Evolutionary conservation across 768 basidiomycete species (phyloP).

Genomic region (Pleurotus pulmonarius): DNA sequence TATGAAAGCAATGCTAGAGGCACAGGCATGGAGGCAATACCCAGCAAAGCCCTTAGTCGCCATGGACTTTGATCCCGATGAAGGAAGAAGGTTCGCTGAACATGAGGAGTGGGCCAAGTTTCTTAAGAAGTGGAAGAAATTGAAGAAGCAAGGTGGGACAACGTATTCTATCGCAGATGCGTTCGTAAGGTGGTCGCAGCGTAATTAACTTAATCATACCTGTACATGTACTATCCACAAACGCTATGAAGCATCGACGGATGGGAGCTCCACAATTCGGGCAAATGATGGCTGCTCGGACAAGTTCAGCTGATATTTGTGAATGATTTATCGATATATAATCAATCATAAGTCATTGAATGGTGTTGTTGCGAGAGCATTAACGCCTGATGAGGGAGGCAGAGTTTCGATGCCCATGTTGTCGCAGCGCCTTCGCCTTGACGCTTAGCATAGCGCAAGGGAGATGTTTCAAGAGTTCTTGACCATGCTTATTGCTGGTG

Average conservation of each 20-base stretch:
- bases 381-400: conserved; percentile 40
- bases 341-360: too few relatives aligned
- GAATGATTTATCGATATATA: conserved; percentile 44
- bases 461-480: too few relatives aligned
- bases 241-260: conserved; percentile 9
- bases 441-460: too few relatives aligned
- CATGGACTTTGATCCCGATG: conserved; percentile 23
- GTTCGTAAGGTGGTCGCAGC: conserved; percentile 7
- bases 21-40: conserved; percentile 18
- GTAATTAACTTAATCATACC: neutral
- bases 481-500: too few relatives aligned
- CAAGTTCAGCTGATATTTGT: conserved; percentile 77
- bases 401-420: conserved; percentile 85
- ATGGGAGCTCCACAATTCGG: conserved; percentile 81
- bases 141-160: conserved; percentile 20
- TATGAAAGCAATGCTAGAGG: conserved; percentile 9
- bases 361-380: conserved; percentile 29
- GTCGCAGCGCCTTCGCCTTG: neutral
- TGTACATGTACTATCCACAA: neutral
- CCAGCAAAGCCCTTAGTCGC: conserved; percentile 16
- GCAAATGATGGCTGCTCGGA: conserved; percentile 75
- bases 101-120: conserved; percentile 20
- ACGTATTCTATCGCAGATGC: conserved; percentile 17
- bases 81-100: conserved; percentile 11
- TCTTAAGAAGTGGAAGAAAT: conserved; percentile 23